Conservation (phyloP, 2,329 filamentous ascomycete genomes). For the Pseudogymnoascus sp. region DNA sequence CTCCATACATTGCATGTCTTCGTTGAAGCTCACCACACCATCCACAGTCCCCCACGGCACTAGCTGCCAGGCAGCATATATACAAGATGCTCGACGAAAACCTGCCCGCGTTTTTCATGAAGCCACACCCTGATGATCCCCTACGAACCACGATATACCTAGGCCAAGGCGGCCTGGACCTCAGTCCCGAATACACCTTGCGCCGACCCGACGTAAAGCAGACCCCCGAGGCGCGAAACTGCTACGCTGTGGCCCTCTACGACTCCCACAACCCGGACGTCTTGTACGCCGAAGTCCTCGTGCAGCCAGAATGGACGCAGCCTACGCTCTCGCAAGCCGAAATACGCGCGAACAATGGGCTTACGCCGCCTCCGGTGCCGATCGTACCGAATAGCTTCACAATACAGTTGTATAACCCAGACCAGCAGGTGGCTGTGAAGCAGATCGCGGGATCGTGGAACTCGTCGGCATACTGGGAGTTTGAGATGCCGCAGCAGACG, state of each 20-base stretch:
- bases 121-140: conserved; percentile 43
- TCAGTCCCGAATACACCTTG: conserved; percentile 71
- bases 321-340: conserved; percentile 76
- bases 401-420: conserved; percentile 90
- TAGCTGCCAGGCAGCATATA: background rate
- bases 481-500: conserved; percentile 79
- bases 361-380: conserved; percentile 59
- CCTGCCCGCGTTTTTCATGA: conserved; percentile 65
- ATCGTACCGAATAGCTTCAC: conserved; percentile 70
- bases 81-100: conserved; percentile 82
- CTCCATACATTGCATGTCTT: background rate
- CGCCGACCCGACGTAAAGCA: conserved; percentile 64
- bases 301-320: conserved; percentile 79
- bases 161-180: conserved; percentile 72
- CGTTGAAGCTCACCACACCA: background rate
- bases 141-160: conserved; percentile 49
- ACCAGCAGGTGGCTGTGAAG: conserved; percentile 68
- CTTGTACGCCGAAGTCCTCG: conserved; percentile 78
- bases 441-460: conserved; percentile 72
- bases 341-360: conserved; percentile 61
- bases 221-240: conserved; percentile 62
- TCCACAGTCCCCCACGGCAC: background rate
- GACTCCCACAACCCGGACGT: conserved; percentile 76
- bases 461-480: conserved; percentile 76
- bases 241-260: conserved; percentile 78